These are phyloP conservation scores for Maudiozyma humilis DNA, from an alignment of 1,139 yeast genomes.

Conservation along the genomic window DNA sequence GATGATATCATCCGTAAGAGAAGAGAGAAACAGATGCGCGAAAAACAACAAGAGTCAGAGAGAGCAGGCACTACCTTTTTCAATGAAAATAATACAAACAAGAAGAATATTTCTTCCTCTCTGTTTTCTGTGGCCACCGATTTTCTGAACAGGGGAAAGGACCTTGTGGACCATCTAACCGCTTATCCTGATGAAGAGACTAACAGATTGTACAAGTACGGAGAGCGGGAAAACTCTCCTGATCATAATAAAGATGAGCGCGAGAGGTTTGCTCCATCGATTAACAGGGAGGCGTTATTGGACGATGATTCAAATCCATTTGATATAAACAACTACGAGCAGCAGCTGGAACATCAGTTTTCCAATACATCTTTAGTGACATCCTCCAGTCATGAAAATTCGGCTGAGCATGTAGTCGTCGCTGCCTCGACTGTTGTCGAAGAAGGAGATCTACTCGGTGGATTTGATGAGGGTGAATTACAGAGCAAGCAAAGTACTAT, in stretches of 20 bases:
- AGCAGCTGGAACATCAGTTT: background rate
- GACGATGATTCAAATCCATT: constrained; percentile 1
- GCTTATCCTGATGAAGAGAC: constrained; percentile 18
- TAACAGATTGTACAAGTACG: constrained; percentile 12
- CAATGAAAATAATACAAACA: constrained; percentile 1
- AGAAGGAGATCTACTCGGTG: constrained; percentile 5
- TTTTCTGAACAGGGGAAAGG: constrained; percentile 24
- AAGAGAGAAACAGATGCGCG: constrained; percentile 4
- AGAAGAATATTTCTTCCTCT: background rate
- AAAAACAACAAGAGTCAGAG: background rate
- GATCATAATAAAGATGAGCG: background rate
- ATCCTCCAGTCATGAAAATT: background rate
- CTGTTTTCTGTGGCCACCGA: constrained; percentile 20
- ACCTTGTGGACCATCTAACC: constrained; percentile 22
- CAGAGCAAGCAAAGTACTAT: background rate
- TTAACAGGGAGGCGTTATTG: background rate
- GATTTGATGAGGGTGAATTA: background rate
- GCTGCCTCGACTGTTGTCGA: too few species aligned
- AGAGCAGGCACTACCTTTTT: constrained; percentile 1
- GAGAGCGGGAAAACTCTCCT: background rate
- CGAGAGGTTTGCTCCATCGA: background rate
- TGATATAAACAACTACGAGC: constrained; percentile 2
- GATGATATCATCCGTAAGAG: constrained; percentile 16
- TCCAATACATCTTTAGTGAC: background rate
- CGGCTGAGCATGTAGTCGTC: background rate